Percentiles rank a stretch among this genome's conserved stretches.
Evolutionary conservation across 2,329 filamentous ascomycete species (phyloP).

Genomic region (Exophiala sp.): DNA sequence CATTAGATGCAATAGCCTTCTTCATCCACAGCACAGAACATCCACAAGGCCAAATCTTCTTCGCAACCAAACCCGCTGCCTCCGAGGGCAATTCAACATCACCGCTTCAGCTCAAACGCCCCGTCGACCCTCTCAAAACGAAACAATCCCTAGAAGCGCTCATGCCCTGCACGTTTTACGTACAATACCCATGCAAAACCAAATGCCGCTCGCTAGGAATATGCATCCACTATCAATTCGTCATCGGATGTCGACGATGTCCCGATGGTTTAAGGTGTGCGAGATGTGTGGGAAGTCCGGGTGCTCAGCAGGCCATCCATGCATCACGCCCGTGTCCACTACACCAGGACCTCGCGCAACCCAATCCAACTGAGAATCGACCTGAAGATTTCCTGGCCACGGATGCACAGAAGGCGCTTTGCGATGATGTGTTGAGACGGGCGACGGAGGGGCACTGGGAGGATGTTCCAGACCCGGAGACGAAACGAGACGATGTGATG

Average conservation of each 20-base stretch:
- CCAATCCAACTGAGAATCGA: conserved; percentile 20
- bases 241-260: conserved; percentile 15
- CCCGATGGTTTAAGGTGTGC: conserved; percentile 24
- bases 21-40: conserved; percentile 12
- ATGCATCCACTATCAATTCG: conserved; percentile 26
- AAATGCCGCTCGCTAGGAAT: conserved; percentile 25
- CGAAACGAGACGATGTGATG: too few species aligned
- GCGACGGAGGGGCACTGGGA: conserved; percentile 14
- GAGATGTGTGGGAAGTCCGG: conserved; percentile 6
- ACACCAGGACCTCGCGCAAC: conserved; percentile 16
- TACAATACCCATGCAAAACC: conserved; percentile 18
- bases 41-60: conserved; percentile 7
- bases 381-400: conserved; percentile 25
- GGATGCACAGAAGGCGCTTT: conserved; percentile 12
- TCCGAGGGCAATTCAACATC: conserved; percentile 3
- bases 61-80: conserved; percentile 1
- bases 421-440: conserved; percentile 15
- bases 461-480: conserved; percentile 2
- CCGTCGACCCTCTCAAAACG: conserved; percentile 1
- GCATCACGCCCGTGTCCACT: conserved; percentile 20
- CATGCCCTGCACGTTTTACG: conserved; percentile 20
- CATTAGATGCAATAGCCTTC: not conserved
- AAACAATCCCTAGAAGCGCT: conserved; percentile 10
- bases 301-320: conserved; percentile 15
- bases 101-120: conserved; percentile 10